These are phyloP conservation scores for Epichloe coenophiala DNA, from an alignment of 2,329 filamentous ascomycete genomes.

Conservation along the genomic window DNA sequence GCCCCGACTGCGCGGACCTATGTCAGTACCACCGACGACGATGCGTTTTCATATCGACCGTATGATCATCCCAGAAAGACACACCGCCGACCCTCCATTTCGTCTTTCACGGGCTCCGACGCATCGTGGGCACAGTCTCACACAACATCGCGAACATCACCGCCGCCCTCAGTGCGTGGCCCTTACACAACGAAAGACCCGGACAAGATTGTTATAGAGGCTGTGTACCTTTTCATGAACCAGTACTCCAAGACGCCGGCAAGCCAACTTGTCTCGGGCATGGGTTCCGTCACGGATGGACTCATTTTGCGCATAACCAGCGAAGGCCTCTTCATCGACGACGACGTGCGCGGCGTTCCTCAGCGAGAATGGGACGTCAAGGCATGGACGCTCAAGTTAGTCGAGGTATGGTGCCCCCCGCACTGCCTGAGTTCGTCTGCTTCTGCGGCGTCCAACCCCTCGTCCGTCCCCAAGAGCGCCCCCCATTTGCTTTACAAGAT, in stretches of 20 bases:
- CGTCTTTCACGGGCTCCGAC: conserved; percentile 60
- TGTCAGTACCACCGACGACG: conserved; percentile 44
- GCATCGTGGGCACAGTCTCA: conserved; percentile 77
- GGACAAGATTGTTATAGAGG: conserved; percentile 90
- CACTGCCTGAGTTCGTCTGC: conserved; percentile 39
- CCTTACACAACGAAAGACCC: conserved; percentile 82
- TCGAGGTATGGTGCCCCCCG: conserved; percentile 75
- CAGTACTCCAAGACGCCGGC: conserved; percentile 76
- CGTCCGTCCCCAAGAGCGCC: conserved; percentile 23
- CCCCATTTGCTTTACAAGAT: conserved; percentile 35
- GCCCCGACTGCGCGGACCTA: conserved; percentile 44
- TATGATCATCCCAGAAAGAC: conserved; percentile 56
- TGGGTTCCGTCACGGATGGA: conserved; percentile 78
- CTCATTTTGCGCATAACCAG: conserved; percentile 84
- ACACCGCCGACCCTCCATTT: conserved; percentile 47
- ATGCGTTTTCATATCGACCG: conserved; percentile 60
- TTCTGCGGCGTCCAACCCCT: conserved; percentile 25
- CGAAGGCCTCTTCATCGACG: conserved; percentile 92
- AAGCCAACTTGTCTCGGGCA: conserved; percentile 77
- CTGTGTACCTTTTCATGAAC: conserved; percentile 86
- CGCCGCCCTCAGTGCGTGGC: conserved; percentile 63
- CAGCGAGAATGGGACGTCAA: conserved; percentile 98
- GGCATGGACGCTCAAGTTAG: conserved; percentile 87
- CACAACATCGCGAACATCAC: conserved; percentile 71
- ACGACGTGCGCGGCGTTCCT: conserved; percentile 80